Conservation (phyloP, 2,329 filamentous ascomycete species). For the Plectosphaerella cucumerina region DNA sequence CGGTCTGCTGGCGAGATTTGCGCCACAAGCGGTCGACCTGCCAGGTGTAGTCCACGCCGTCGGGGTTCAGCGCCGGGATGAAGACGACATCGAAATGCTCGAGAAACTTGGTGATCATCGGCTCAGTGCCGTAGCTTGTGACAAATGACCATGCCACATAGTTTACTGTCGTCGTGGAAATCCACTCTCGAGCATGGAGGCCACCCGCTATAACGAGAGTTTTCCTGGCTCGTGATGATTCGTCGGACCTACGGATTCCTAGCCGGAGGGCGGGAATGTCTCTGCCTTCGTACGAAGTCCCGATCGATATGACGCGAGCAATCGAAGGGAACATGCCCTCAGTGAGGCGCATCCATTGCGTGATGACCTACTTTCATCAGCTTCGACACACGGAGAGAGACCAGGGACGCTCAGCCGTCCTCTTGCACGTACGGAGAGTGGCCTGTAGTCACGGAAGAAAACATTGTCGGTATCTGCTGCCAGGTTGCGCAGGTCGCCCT, state of each 20-base stretch:
- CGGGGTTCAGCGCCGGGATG: conserved; percentile 84
- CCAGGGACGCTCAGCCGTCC: conserved; percentile 25
- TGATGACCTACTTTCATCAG: conserved; percentile 43
- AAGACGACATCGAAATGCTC: conserved; percentile 84
- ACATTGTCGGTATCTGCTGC: conserved; percentile 57
- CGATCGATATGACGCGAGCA: conserved; percentile 69
- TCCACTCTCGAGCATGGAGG: conserved; percentile 95
- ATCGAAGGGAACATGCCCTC: conserved; percentile 85
- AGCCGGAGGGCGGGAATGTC: conserved; percentile 80
- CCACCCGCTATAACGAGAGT: conserved; percentile 81
- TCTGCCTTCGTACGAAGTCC: conserved; percentile 82
- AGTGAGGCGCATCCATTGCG: conserved; percentile 88
- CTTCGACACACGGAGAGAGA: conserved; percentile 12
- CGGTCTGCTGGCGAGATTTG: conserved; percentile 85
- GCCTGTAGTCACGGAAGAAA: conserved; percentile 92
- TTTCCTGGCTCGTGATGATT: conserved; percentile 48
- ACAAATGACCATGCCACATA: conserved; percentile 88
- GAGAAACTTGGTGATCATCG: conserved; percentile 69
- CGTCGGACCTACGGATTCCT: conserved; percentile 46
- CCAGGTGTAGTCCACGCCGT: conserved; percentile 95
- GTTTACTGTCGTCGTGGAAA: conserved; percentile 84
- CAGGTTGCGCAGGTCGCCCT: conserved; percentile 22
- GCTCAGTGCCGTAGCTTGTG: conserved; percentile 72
- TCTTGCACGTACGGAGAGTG: conserved; percentile 52
- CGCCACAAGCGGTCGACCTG: conserved; percentile 88